Evolutionary conservation across 768 basidiomycete species (phyloP), one percentile per base, ranked within the genome.

Genomic region (Tubosaeta sp.): DNA sequence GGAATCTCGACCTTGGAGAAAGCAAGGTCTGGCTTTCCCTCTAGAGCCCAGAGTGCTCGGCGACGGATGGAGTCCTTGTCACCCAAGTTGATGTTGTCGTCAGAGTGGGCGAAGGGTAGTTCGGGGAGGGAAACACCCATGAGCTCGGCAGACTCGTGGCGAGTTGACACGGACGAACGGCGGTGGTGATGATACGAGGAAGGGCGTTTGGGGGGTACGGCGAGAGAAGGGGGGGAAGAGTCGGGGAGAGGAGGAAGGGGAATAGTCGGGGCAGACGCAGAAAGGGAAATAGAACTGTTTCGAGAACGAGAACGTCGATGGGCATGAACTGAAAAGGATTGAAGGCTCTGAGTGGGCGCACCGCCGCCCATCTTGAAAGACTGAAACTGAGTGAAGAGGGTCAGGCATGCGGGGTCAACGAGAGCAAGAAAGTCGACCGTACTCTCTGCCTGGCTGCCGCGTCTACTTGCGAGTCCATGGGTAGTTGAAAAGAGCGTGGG

Each of bases 131-230:
- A 71, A 12, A 90, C 80, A 26, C 91, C 90, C 88, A 95, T 94
- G 63, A 95, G 74, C 62, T 95, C 93, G 16, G 91, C 87, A 17
- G 91, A 93, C 73, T 95, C 93, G 58, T 79, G 80, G 55, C 91
- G 85, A 37, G 92, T 95, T 10, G 93, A 91, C 26, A 95, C 90
- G 25, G 89, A 91, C 1, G 91, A 92, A 38, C 83, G 82, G 44
- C 93, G 88, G 13, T 82, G 79, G 61, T 95, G 93, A 60, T 91
- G 91, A 29, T 29, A 29, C 0, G 92, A 94, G 53, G 79, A 79
- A 31, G 66, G 68, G 58, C 84, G 86, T 61, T 84, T 86, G 26
- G 78, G 33, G 26, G 60, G 59, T 9, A 53, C 49, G 19, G 58
- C 55, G 42, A 59, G 53, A 60, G 63, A 59, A 51, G 42, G 45